Evolutionary conservation across 768 basidiomycete genomes (phyloP), one percentile per base, ranked within the genome.

Genomic region (Lactarius hatsudake): DNA sequence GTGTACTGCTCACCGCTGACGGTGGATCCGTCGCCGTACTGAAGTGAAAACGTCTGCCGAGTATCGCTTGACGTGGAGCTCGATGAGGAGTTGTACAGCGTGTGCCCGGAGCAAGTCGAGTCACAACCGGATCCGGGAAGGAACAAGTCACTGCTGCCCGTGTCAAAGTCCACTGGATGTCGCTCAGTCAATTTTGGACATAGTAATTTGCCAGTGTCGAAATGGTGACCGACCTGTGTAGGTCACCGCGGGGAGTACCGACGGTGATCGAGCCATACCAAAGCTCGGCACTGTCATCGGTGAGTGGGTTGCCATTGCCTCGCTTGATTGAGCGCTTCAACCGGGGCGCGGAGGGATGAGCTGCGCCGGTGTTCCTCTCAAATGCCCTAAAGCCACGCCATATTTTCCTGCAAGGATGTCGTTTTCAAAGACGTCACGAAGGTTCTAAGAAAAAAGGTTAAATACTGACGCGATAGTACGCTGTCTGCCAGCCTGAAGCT

Each of bases 1-100:
- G 65, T 75, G 70, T 78, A 84, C 54, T 79, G 76, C 13, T 73
- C 67, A 40, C 84, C 84, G 0, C 65, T 65, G 38, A 80, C 79
- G 0, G 68, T 64, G 0, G 78, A 79, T 2, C 83, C 82, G 59
- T 77, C 82, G 23, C 74, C 75, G 66, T 82, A 85, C 1, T 43
- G 0, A 8, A 82, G 71, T 9, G 67, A 43, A 70, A 82, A 80
- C 0, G 69, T 45, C 53, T 72, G 69, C 9, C 59, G 61, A 28
- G 73, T 57, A 67, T 75, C 65, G 5, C 69, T 38, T 8, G 81
- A 75, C 2, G 63, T 60, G 2, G 34, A 60, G 53, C 67, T 69
- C 5, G 58, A 26, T 17, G n/a, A 20, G 36, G 63, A 42, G 10
- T 63, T 3, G 45, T 70, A 68, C 12, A 12, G 1, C 1, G n/a